Conservation (phyloP, 2,329 filamentous ascomycete species). For the Penicillium sclerotiorum region DNA sequence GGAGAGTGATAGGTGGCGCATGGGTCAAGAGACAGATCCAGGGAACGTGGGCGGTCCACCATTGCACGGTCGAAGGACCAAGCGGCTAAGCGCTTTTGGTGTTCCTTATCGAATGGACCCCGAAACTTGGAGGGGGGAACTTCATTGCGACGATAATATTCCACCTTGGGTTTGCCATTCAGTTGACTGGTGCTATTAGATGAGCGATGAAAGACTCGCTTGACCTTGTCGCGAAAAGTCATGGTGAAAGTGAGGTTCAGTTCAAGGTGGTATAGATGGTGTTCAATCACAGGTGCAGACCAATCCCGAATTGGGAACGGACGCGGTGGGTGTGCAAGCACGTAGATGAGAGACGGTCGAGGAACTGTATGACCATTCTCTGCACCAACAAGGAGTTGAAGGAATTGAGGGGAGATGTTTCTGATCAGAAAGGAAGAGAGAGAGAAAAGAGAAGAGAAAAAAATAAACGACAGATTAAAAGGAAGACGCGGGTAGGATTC, state of each 20-base stretch:
- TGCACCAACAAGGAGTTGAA: background rate
- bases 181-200: conserved; percentile 22
- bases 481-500: conserved; percentile 11
- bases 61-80: conserved; percentile 47
- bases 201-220: conserved; percentile 38
- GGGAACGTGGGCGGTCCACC: conserved; percentile 37
- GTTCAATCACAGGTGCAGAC: conserved; percentile 29
- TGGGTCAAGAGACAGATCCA: conserved; percentile 43
- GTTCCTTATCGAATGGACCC: conserved; percentile 50
- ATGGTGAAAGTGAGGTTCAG: conserved; percentile 23
- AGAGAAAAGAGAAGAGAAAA: background rate
- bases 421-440: background rate
- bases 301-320: conserved; percentile 33
- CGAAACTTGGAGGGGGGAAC: conserved; percentile 53
- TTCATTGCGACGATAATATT: conserved; percentile 53
- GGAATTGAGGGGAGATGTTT: background rate
- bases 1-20: conserved; percentile 31
- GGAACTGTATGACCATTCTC: conserved; percentile 30
- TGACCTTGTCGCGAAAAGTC: conserved; percentile 43
- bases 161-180: conserved; percentile 44
- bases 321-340: conserved; percentile 39
- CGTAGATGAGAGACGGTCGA: conserved; percentile 23
- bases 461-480: conserved; percentile 1
- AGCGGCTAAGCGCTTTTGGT: conserved; percentile 46
- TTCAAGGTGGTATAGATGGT: background rate